These are phyloP conservation scores for Neurospora sp. DNA, from an alignment of 495 filamentous ascomycete genomes.

Conservation along the genomic window DNA sequence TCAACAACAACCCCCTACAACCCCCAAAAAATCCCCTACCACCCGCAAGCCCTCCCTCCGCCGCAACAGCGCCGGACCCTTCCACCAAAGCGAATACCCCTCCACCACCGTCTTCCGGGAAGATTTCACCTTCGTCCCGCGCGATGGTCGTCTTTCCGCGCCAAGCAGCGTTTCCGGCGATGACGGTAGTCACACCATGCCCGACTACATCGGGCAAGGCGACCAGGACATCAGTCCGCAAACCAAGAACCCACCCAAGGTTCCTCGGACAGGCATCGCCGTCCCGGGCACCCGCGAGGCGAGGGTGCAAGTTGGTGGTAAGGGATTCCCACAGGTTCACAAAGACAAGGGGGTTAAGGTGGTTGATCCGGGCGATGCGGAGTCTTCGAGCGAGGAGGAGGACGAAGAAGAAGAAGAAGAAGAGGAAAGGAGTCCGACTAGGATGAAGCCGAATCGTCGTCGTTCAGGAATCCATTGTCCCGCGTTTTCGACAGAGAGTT, in stretches of 20 bases:
- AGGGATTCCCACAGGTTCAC: background rate
- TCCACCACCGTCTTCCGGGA: background rate
- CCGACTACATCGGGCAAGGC: background rate
- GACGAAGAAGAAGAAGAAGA: background rate
- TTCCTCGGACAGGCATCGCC: background rate
- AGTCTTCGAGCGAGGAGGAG: background rate
- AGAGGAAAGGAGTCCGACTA: background rate
- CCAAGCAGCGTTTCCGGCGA: background rate
- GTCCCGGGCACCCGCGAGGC: background rate
- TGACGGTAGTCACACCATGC: background rate
- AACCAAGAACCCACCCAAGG: background rate
- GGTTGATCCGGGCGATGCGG: background rate
- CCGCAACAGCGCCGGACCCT: background rate
- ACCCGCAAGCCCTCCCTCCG: background rate
- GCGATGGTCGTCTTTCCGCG: background rate
- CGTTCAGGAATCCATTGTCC: background rate
- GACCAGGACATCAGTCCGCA: background rate
- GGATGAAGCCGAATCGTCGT: background rate
- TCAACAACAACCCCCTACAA: background rate
- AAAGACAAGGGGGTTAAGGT: background rate
- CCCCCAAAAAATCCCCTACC: background rate
- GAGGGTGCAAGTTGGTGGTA: background rate
- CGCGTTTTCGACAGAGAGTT: background rate
- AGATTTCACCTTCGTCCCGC: background rate
- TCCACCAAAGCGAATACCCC: background rate